Conservation (phyloP, 495 filamentous ascomycete genomes). For the Aspergillus incahuasiensis region DNA sequence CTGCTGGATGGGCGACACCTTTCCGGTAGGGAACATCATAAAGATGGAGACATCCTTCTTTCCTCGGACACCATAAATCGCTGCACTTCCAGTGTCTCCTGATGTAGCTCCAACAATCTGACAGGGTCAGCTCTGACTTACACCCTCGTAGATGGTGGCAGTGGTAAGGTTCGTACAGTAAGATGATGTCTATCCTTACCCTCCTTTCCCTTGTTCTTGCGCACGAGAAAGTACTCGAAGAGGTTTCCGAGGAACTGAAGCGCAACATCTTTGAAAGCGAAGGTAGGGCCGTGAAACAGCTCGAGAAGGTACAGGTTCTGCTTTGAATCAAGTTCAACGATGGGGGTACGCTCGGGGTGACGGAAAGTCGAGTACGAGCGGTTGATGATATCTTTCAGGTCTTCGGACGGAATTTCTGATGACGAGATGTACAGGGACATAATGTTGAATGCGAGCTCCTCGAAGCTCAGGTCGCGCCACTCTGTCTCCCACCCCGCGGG, state of each 20-base stretch:
- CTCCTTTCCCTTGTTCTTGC: conserved; percentile 72
- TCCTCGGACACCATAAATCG: conserved; percentile 93
- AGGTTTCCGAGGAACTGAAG: conserved; percentile 90
- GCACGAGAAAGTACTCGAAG: conserved; percentile 90
- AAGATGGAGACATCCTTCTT: conserved; percentile 94
- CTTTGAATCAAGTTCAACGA: conserved; percentile 59
- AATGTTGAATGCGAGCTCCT: conserved; percentile 70
- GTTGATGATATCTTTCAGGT: conserved; percentile 75
- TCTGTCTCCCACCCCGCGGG: conserved; percentile 31
- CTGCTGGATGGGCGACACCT: conserved; percentile 82
- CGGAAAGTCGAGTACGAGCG: conserved; percentile 86
- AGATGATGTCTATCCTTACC: conserved; percentile 72
- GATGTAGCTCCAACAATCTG: conserved; percentile 72
- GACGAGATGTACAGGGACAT: conserved; percentile 74
- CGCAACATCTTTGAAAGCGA: conserved; percentile 89
- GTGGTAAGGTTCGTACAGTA: conserved; percentile 51
- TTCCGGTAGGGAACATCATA: conserved; percentile 82
- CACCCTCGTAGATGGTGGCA: background rate
- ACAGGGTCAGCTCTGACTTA: background rate
- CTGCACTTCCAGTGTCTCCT: conserved; percentile 91
- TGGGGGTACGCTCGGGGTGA: conserved; percentile 63
- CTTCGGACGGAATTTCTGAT: conserved; percentile 72
- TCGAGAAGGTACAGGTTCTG: conserved; percentile 79
- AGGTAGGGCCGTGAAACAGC: conserved; percentile 97
- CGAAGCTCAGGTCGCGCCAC: conserved; percentile 74